These are phyloP conservation scores for Cladosporium sp. DNA, from an alignment of 2,329 filamentous ascomycete species.

Conservation along the genomic window DNA sequence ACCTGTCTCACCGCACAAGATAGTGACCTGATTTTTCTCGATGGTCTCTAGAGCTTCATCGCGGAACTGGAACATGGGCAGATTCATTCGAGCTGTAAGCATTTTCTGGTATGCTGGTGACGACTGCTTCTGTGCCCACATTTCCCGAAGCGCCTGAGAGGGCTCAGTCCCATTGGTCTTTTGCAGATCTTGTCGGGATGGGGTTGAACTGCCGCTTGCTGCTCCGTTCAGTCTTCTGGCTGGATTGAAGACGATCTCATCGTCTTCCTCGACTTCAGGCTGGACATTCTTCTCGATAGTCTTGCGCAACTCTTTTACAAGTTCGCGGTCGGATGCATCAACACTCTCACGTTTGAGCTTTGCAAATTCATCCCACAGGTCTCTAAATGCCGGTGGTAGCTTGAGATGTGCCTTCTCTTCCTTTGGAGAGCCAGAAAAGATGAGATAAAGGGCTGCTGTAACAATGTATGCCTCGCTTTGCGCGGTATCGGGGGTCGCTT, in stretches of 20 bases:
- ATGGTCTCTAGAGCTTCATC: slow-evolving; percentile 76
- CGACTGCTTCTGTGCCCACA: slow-evolving; percentile 57
- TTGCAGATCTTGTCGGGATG: slow-evolving; percentile 29
- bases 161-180: slow-evolving; percentile 22
- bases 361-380: slow-evolving; percentile 80
- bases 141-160: slow-evolving; percentile 48
- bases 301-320: slow-evolving; percentile 68
- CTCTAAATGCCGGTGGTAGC: slow-evolving; percentile 78
- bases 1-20: slow-evolving; percentile 94
- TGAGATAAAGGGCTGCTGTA: slow-evolving; percentile 76
- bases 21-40: slow-evolving; percentile 79
- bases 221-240: slow-evolving; percentile 49
- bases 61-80: slow-evolving; percentile 88
- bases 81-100: slow-evolving; percentile 73
- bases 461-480: slow-evolving; percentile 89
- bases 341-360: slow-evolving; percentile 68
- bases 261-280: slow-evolving; percentile 59
- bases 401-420: slow-evolving; percentile 84
- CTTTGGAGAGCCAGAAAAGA: slow-evolving; percentile 75
- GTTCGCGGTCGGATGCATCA: slow-evolving; percentile 69
- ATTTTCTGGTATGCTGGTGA: slow-evolving; percentile 70
- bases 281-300: slow-evolving; percentile 59
- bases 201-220: slow-evolving; percentile 37
- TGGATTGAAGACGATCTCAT: slow-evolving; percentile 69
- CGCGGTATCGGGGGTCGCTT: slow-evolving; percentile 72